phyloP scores from a whole-genome alignment of 2,329 filamentous ascomycete genomes.

The Annulohypoxylon truncatum region DNA sequence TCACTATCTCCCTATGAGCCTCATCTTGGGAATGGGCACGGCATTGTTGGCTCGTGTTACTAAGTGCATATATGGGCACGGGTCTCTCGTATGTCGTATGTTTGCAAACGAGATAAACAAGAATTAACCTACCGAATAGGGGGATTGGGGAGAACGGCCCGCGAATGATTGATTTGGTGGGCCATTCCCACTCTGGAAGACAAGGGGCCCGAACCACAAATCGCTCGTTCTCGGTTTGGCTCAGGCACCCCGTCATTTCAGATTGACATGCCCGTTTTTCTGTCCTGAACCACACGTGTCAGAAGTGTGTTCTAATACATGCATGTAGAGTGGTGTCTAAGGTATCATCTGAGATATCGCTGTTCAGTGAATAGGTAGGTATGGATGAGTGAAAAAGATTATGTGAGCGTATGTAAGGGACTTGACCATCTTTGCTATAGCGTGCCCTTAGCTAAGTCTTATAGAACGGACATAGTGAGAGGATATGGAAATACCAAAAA shows the following conservation, averaged over 20 bases:
- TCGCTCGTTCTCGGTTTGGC: slow-evolving; percentile 32
- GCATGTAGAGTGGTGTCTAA: too few relatives aligned
- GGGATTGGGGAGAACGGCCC: slow-evolving; percentile 37
- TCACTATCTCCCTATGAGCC: slow-evolving; percentile 24
- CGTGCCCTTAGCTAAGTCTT: neutral
- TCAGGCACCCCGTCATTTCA: slow-evolving; percentile 35
- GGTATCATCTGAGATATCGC: too few relatives aligned
- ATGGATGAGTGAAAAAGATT: neutral
- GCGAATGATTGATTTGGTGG: slow-evolving; percentile 40
- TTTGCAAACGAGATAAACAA: slow-evolving; percentile 10
- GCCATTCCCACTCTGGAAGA: slow-evolving; percentile 20
- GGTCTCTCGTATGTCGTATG: slow-evolving; percentile 3
- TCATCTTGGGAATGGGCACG: slow-evolving; percentile 13
- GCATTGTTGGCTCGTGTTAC: neutral
- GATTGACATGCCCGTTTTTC: slow-evolving; percentile 32
- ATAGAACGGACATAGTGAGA: neutral
- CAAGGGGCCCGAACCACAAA: slow-evolving; percentile 35
- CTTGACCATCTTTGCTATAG: neutral
- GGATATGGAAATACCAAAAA: neutral
- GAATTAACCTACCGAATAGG: slow-evolving; percentile 32
- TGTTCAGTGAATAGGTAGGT: neutral
- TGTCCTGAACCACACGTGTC: slow-evolving; percentile 38
- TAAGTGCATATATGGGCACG: neutral
- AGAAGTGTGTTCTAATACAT: slow-evolving; percentile 24
- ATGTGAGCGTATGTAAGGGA: neutral